Evolutionary conservation across 768 basidiomycete species (phyloP), one percentile per base, ranked within the genome.

Genomic region (Boletus vermiculosoides): DNA sequence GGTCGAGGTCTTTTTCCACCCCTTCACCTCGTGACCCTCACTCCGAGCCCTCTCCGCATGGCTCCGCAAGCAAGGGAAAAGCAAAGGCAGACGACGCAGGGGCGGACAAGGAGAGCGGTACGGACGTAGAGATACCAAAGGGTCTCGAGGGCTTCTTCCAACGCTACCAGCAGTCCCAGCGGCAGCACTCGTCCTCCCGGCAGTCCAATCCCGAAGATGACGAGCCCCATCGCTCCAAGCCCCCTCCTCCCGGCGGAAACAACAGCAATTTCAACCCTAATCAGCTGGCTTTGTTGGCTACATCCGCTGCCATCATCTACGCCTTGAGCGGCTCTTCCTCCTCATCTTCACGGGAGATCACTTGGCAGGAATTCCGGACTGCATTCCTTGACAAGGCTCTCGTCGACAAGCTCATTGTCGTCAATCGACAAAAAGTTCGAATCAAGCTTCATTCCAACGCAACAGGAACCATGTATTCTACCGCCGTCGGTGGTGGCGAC

Each of bases 281-380:
- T 63, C 87, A 86, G 62, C 77, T 81, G 5, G 83, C 82, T 63
- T 66, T 88, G 54, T 76, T 86, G 51, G 81, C 83, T 28, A 78
- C 84, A 15, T 69, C 76, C 31, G 81, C 83, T 22, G 87, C 85
- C 65, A 80, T 88, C 63, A 77, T 88, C 15, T 90, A 87, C 63
- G 81, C 82, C 15, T 77, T 83, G 55, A 80, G 85, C 13, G 68
- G 70, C 30, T 77, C 76, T 39, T 72, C 77, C 0, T 75, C 81
- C 5, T 71, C 75, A 0, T 74, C 76, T 25, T 84, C 88, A 1
- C 84, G 90, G 57, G 97, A 99, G 76, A 98, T 99, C 63, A 99
- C 97, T 61, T 99, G 97, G 96, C 95, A 98, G 75, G 97, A 98
- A 74, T 99, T 99, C 78, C 86, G 94, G 51, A 95, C 92, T 45